Evolutionary conservation across 139 green algal genomes (phyloP), one percentile per base, ranked within the genome.

Genomic region (Closterium sp.): DNA sequence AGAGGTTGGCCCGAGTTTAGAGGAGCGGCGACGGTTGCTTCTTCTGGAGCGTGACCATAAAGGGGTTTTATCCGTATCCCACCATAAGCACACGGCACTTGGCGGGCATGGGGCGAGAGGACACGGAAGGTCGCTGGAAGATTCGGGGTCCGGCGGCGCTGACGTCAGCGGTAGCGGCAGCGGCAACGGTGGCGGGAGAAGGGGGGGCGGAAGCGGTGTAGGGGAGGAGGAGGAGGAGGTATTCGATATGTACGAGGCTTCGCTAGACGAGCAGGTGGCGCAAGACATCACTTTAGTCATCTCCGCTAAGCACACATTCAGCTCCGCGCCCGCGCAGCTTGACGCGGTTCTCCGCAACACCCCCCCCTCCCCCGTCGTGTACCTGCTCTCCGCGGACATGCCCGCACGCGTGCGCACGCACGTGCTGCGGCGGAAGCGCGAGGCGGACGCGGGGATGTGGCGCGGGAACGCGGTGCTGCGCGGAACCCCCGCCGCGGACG

Each of bases 201-300:
- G 29, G 0, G 45, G 88, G 88, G 27, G 0, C 28, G 88, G 45
- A 22, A 90, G 87, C 13, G 28, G 24, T n/a, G 29, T 9, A 9
- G 88, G 0, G 0, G 88, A 90, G 45, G 88, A 90, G 10, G 45
- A 79, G 13, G 62, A 24, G 62, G 62, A 79, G 62, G 62, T 79
- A 13, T 79, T 79, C 10, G 62, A 79, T 24, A 79, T 79, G 62
- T 79, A 79, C 62, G 62, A 79, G 62, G 62, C 62, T 5, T 79
- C 62, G 17, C 27, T 79, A 79, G 62, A 79, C 62, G 62, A 91
- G 2, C 28, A 30, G 70, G 31, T 91, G 0, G 89, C 31, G 2
- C 89, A 42, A 2, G 84, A 92, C n/a, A 90, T 93, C 88, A 91
- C 91, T 29, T 31, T 91, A 32, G 88, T 91, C 17, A 70, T 91